phyloP scores from a whole-genome alignment of 345 rosid genomes.

The Boechera stricta region DNA sequence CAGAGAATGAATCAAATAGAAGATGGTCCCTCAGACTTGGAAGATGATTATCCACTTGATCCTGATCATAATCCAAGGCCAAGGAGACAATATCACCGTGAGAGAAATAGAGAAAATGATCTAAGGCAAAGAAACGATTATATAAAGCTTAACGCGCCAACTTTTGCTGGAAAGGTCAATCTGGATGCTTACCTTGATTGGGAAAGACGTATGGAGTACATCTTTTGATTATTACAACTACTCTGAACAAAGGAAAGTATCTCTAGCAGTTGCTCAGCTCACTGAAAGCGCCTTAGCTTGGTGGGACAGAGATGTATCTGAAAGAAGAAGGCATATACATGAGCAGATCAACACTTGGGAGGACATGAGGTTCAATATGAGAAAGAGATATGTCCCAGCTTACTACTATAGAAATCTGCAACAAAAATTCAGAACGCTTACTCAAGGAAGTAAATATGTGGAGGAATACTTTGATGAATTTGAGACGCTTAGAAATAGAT shows the following conservation, averaged over 20 bases:
- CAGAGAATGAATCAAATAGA: too few species aligned
- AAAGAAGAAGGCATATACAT: neutral
- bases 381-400: neutral
- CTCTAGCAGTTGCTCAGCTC: neutral
- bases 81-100: neutral
- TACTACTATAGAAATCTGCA: neutral
- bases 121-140: neutral
- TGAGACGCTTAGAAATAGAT: neutral
- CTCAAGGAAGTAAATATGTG: neutral
- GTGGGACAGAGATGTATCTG: neutral
- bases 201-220: neutral
- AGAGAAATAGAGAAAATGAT: neutral
- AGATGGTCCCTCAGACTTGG: neutral
- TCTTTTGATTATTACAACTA: neutral
- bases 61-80: neutral
- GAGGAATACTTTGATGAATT: neutral
- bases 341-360: neutral
- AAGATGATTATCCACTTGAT: neutral
- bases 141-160: neutral
- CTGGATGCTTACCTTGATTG: neutral
- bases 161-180: neutral
- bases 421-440: neutral
- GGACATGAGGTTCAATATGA: neutral
- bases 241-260: neutral
- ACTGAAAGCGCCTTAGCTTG: neutral